Evolutionary conservation across 169 alveolate species (phyloP).

Genomic region (Ichthyophthirius multifiliis): DNA sequence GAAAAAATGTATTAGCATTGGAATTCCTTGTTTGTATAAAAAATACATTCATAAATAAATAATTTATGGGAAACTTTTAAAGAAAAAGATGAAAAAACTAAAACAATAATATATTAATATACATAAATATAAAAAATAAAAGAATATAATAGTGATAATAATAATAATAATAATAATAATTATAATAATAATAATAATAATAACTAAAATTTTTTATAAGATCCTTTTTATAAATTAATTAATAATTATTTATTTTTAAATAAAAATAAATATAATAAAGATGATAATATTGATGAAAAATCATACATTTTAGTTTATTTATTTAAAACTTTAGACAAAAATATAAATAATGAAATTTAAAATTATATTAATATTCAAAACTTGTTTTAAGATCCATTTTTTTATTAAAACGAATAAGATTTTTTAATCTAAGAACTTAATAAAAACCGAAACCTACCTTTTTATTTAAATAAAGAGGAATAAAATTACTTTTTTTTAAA

Average conservation of each 20-base stretch:
- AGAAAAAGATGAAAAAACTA: constrained; percentile 2
- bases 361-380: neutral
- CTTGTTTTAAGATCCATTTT: neutral
- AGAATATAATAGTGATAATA: neutral
- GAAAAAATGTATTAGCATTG: neutral
- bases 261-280: neutral
- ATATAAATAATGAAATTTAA: neutral
- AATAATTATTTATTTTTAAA: too few species aligned
- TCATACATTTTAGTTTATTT: neutral
- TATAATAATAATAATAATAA: neutral
- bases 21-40: neutral
- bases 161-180: neutral
- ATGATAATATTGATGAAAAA: neutral
- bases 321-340: neutral
- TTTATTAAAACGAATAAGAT: neutral
- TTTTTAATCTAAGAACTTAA: neutral
- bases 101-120: neutral
- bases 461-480: neutral
- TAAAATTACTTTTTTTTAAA: neutral
- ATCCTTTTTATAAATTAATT: too few species aligned
- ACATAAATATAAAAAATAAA: neutral
- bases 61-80: neutral
- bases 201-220: too few species aligned
- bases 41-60: neutral
- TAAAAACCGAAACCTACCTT: neutral